Percentiles rank a stretch among this genome's conserved stretches.
These are phyloP conservation scores for Basidiobolus meristosporus DNA, from an alignment of 371 early-diverging fungal genomes.

Conservation along the genomic window DNA sequence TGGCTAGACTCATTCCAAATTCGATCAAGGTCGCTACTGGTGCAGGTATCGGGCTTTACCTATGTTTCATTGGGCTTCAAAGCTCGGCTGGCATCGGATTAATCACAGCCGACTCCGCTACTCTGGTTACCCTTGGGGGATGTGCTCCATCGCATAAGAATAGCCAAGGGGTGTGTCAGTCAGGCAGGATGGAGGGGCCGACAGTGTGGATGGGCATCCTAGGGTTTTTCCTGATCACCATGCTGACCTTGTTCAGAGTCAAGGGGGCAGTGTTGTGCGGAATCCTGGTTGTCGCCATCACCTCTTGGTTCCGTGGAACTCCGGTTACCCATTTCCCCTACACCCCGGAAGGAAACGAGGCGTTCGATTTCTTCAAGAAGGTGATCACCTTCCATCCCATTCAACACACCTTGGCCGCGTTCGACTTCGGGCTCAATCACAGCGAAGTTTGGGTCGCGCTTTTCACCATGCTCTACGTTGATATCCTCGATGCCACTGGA, in stretches of 20 bases:
- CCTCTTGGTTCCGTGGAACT: slow-evolving; percentile 45
- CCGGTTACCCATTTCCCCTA: slow-evolving; percentile 53
- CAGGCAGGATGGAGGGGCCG: slow-evolving; percentile 38
- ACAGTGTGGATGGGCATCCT: slow-evolving; percentile 54
- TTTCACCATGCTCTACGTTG: slow-evolving; percentile 61
- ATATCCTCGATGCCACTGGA: slow-evolving; percentile 61
- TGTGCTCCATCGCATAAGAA: slow-evolving; percentile 30
- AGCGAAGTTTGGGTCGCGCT: slow-evolving; percentile 58
- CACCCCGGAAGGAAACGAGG: slow-evolving; percentile 29
- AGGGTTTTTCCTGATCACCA: slow-evolving; percentile 44
- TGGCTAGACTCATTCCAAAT: slow-evolving; percentile 48
- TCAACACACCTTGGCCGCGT: slow-evolving; percentile 26
- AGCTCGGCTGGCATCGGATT: slow-evolving; percentile 58
- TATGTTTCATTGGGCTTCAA: slow-evolving; percentile 56
- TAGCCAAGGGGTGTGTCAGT: slow-evolving; percentile 22
- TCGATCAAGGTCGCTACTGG: slow-evolving; percentile 52
- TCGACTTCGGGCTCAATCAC: slow-evolving; percentile 35
- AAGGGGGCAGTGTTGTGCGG: slow-evolving; percentile 54
- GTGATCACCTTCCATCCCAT: slow-evolving; percentile 45
- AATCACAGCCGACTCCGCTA: slow-evolving; percentile 28
- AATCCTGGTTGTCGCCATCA: slow-evolving; percentile 42
- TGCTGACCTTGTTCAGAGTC: slow-evolving; percentile 37
- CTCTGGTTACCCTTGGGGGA: slow-evolving; percentile 48
- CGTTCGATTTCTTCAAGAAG: slow-evolving; percentile 49
- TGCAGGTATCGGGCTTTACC: slow-evolving; percentile 56